Percentiles rank a stretch among this genome's conserved stretches.
These are phyloP conservation scores for Piloderma croceum DNA, from an alignment of 768 basidiomycete species.

Conservation along the genomic window DNA sequence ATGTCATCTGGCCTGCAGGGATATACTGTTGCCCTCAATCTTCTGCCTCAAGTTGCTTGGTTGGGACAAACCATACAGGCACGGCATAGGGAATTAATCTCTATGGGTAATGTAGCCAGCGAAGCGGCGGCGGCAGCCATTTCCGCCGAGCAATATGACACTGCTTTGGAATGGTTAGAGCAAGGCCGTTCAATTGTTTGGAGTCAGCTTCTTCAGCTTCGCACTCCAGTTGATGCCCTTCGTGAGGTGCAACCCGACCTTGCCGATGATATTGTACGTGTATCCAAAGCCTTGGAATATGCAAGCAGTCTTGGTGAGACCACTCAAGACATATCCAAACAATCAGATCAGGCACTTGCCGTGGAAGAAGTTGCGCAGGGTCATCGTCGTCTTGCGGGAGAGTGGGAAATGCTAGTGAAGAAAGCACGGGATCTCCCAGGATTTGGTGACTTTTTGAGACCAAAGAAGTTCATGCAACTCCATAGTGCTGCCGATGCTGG, in stretches of 20 bases:
- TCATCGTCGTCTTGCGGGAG: constrained; percentile 12
- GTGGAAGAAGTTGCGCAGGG: constrained; percentile 12
- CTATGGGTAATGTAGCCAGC: too few species aligned
- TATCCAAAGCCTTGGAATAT: constrained; percentile 12
- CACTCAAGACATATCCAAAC: background rate
- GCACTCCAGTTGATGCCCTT: constrained; percentile 21
- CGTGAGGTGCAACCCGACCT: constrained; percentile 13
- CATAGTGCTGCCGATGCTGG: too few species aligned
- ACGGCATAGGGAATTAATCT: constrained; percentile 7
- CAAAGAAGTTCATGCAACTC: too few species aligned
- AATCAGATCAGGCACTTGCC: constrained; percentile 1
- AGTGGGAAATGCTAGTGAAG: constrained; percentile 15
- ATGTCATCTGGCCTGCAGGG: constrained; percentile 8
- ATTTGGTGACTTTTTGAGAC: constrained; percentile 19
- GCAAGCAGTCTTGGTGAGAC: background rate
- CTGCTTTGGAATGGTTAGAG: too few species aligned
- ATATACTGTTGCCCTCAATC: too few species aligned
- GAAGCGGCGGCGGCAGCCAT: too few species aligned
- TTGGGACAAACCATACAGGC: background rate
- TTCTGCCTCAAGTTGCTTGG: too few species aligned
- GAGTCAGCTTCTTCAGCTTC: constrained; percentile 23
- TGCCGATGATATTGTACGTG: constrained; percentile 21
- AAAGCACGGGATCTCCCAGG: constrained; percentile 19
- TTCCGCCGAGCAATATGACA: too few species aligned
- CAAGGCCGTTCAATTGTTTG: constrained; percentile 26